phyloP scores from a whole-genome alignment of 306 rosid species.

The Parietaria judaica region DNA sequence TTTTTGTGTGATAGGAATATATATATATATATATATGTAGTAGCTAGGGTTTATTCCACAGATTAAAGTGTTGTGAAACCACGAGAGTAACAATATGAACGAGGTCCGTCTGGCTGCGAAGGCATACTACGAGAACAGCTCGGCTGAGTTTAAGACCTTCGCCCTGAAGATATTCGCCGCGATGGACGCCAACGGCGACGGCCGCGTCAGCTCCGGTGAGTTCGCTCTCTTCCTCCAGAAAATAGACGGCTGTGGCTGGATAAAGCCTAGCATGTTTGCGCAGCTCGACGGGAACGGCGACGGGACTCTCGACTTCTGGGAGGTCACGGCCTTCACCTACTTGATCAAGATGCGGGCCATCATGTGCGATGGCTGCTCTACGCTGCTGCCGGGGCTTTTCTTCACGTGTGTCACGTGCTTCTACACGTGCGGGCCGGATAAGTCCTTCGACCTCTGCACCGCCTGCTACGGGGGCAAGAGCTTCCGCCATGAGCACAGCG shows the following conservation, averaged over 20 bases:
- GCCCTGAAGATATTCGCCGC: slow-evolving; percentile 23
- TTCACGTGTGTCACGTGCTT: slow-evolving; percentile 15
- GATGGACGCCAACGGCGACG: slow-evolving; percentile 16
- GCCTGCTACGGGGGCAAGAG: neutral
- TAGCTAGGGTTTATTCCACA: no score
- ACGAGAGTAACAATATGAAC: neutral
- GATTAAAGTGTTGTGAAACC: no score
- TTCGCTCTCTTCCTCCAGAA: slow-evolving; percentile 11
- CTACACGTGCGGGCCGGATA: neutral
- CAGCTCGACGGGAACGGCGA: slow-evolving; percentile 1
- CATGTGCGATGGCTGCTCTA: neutral
- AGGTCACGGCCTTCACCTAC: slow-evolving; percentile 8
- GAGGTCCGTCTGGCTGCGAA: slow-evolving; percentile 11
- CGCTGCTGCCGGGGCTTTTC: neutral
- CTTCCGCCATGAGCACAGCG: neutral
- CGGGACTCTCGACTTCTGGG: slow-evolving; percentile 6
- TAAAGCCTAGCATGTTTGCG: neutral
- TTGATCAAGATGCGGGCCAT: slow-evolving; percentile 5
- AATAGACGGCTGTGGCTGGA: slow-evolving; percentile 15
- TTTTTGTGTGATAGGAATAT: no score
- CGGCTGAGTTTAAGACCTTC: neutral
- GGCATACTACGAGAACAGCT: slow-evolving; percentile 22
- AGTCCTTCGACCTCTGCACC: slow-evolving; percentile 6
- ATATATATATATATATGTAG: no score
- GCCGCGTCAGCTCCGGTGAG: slow-evolving; percentile 11